These are phyloP conservation scores for Oryza longistaminata DNA, from an alignment of 176 grass and related monocot species.

Conservation along the genomic window DNA sequence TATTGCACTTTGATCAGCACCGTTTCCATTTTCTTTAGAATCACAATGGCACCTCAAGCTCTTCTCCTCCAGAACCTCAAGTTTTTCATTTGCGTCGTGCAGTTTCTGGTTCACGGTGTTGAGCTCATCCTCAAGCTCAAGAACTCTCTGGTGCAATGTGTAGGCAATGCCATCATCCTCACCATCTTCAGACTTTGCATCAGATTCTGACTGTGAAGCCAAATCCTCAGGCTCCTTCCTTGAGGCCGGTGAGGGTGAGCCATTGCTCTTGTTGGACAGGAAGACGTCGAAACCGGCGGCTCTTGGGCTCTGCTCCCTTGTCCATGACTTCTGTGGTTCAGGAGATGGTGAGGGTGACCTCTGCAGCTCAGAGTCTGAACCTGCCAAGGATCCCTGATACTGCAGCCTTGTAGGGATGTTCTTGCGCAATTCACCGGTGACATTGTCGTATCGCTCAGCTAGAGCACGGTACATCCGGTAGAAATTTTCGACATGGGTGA, in stretches of 20 bases:
- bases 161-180: conserved; percentile 68
- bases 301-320: conserved; percentile 58
- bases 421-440: conserved; percentile 69
- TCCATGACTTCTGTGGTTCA: conserved; percentile 56
- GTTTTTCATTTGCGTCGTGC: conserved; percentile 35
- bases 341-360: conserved; percentile 53
- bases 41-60: conserved; percentile 37
- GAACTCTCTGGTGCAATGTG: conserved; percentile 51
- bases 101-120: conserved; percentile 23
- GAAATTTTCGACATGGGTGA: conserved; percentile 64
- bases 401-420: conserved; percentile 62
- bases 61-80: conserved; percentile 43
- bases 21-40: conserved; percentile 32
- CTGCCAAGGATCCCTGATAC: conserved; percentile 40
- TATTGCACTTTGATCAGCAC: not conserved
- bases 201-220: conserved; percentile 59
- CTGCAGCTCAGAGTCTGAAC: conserved; percentile 58
- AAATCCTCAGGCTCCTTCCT: conserved; percentile 46
- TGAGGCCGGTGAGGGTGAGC: conserved; percentile 33
- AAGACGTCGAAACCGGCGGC: conserved; percentile 56
- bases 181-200: conserved; percentile 49
- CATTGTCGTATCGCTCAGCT: conserved; percentile 73
- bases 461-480: conserved; percentile 75
- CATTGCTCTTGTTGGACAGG: conserved; percentile 50
- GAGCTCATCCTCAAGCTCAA: conserved; percentile 66